Evolutionary conservation across 2,329 filamentous ascomycete genomes (phyloP).

Genomic region (Daldinia sp.): DNA sequence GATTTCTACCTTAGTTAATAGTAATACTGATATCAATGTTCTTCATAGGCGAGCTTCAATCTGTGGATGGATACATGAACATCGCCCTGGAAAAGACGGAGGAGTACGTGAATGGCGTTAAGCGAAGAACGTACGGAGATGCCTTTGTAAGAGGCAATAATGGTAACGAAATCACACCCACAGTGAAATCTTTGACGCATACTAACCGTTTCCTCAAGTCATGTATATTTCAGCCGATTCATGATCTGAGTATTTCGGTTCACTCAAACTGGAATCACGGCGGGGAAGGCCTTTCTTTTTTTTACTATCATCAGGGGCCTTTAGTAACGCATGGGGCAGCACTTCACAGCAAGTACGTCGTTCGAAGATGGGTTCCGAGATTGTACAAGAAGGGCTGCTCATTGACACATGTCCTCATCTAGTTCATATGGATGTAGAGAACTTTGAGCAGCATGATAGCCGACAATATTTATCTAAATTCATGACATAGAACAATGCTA

Average conservation of each 20-base stretch:
- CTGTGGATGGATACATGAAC: slow-evolving; percentile 99
- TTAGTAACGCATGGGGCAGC: not conserved
- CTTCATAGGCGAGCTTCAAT: slow-evolving; percentile 85
- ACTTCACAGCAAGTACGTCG: not conserved
- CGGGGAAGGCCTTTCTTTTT: too few relatives aligned
- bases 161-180: slow-evolving; percentile 63
- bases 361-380: not conserved
- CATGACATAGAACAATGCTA: not conserved
- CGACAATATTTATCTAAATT: not conserved
- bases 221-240: slow-evolving; percentile 78
- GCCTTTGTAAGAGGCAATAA: slow-evolving; percentile 97
- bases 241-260: slow-evolving; percentile 47
- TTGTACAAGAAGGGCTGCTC: not conserved
- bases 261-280: not conserved
- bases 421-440: not conserved
- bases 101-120: slow-evolving; percentile 87
- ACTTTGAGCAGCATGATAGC: not conserved
- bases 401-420: not conserved
- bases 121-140: slow-evolving; percentile 88
- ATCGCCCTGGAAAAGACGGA: slow-evolving; percentile 96
- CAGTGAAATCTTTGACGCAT: not conserved
- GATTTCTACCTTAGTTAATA: not conserved
- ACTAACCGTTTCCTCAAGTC: slow-evolving; percentile 58
- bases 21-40: slow-evolving; percentile 38
- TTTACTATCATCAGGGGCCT: not conserved